Evolutionary conservation across 2,329 filamentous ascomycete species (phyloP).

Genomic region (Monilinia fructicola): DNA sequence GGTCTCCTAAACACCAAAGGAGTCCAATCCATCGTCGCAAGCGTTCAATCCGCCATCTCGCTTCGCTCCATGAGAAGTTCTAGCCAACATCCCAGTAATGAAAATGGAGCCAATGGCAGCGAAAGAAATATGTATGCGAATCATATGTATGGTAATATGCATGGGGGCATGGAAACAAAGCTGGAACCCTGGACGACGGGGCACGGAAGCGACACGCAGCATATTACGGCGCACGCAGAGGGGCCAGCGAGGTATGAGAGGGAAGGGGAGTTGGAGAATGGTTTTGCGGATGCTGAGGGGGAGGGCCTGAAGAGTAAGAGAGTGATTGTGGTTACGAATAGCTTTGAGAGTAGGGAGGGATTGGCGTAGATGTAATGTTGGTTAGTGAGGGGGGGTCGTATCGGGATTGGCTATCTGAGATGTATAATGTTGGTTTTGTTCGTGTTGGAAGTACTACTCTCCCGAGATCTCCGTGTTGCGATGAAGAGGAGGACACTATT

Average conservation of each 20-base stretch:
- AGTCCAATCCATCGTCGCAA: conserved; percentile 13
- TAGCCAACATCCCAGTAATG: neutral
- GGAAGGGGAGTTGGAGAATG: neutral
- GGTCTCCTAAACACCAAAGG: conserved; percentile 1
- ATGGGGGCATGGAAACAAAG: neutral
- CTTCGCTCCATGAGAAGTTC: neutral
- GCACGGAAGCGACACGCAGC: neutral
- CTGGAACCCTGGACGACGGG: neutral
- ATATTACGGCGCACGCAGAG: conserved; percentile 12
- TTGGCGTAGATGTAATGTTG: neutral
- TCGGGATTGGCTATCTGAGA: neutral
- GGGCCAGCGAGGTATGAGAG: conserved; percentile 7
- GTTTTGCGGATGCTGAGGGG: neutral
- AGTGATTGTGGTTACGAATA: conserved; percentile 18
- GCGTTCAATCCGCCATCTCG: conserved; percentile 7
- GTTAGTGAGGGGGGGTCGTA: neutral
- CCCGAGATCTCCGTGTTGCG: neutral
- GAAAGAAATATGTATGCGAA: neutral
- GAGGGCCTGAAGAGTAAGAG: neutral
- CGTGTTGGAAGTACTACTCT: neutral
- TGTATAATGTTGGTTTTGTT: neutral
- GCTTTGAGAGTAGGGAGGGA: conserved; percentile 18
- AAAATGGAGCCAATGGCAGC: neutral
- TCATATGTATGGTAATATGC: neutral
- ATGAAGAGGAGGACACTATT: neutral